Evolutionary conservation across 139 green algal species (phyloP).

Genomic region (Coelastrella sp.): DNA sequence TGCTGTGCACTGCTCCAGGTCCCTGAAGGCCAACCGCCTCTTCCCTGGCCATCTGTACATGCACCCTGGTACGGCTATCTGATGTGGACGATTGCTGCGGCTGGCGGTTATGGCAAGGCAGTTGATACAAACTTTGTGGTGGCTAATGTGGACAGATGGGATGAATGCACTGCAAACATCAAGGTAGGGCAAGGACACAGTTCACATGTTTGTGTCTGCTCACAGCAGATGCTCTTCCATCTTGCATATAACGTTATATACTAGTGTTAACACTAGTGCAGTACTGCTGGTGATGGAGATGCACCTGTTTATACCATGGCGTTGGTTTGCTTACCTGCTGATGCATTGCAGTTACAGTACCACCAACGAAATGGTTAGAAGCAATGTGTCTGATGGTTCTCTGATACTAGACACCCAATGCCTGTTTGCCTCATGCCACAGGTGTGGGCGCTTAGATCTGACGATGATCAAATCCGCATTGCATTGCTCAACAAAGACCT

Average conservation of each 20-base stretch:
- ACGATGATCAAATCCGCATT: slow-evolving; percentile 25
- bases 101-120: neutral
- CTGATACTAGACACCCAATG: neutral
- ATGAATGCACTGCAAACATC: slow-evolving; percentile 38
- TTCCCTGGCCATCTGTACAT: slow-evolving; percentile 48
- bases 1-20: neutral
- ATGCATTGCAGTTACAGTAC: neutral
- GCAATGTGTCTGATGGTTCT: neutral
- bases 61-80: slow-evolving; percentile 51
- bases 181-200: slow-evolving; percentile 8
- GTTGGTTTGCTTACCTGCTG: no score
- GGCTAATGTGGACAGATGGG: neutral
- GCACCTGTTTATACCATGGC: no score
- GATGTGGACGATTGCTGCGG: slow-evolving; percentile 20
- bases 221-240: no score
- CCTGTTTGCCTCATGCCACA: neutral
- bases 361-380: neutral
- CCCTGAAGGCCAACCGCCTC: neutral
- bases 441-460: slow-evolving; percentile 22
- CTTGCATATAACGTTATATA: no score
- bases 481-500: slow-evolving; percentile 47
- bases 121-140: slow-evolving; percentile 30
- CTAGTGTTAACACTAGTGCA: no score
- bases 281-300: no score
- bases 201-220: no score